Evolutionary conservation across 768 basidiomycete genomes (phyloP).

Genomic region (Mycena sanguinolenta): DNA sequence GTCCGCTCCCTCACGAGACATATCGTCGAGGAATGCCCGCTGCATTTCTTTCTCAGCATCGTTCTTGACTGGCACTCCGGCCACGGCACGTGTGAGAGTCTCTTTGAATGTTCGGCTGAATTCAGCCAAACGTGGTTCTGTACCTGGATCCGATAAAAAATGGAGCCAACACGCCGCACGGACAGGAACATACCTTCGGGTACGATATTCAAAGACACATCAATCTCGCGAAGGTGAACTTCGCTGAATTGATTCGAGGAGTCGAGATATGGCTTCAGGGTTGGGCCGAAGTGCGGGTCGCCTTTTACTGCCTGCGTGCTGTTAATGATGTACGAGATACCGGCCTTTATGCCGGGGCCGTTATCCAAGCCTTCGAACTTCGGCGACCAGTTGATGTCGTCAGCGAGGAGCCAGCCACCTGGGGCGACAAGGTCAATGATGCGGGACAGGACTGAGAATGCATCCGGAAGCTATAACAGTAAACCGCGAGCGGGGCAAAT

Average conservation of each 20-base stretch:
- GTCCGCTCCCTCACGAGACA: conserved; percentile 7
- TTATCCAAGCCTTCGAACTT: conserved; percentile 18
- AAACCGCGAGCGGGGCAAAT: neutral
- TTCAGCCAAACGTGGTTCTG: conserved; percentile 9
- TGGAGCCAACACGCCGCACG: neutral
- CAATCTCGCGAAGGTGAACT: conserved; percentile 18
- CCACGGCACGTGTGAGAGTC: conserved; percentile 15
- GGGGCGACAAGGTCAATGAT: conserved; percentile 40
- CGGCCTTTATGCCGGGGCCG: conserved; percentile 18
- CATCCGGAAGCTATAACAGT: conserved; percentile 35
- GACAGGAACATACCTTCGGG: conserved; percentile 7
- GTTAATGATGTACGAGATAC: conserved; percentile 2
- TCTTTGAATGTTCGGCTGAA: conserved; percentile 6
- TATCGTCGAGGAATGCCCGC: conserved; percentile 9
- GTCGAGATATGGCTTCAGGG: conserved; percentile 13
- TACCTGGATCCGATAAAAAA: neutral
- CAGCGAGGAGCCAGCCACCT: too few species aligned
- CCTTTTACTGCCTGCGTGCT: conserved; percentile 17
- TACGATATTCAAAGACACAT: conserved; percentile 3
- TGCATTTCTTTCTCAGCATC: conserved; percentile 16
- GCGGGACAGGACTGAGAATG: conserved; percentile 28
- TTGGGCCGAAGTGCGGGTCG: conserved; percentile 16
- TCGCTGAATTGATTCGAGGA: conserved; percentile 6
- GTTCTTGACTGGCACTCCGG: neutral
- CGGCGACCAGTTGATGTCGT: conserved; percentile 29